A percentile compares a stretch with the other conserved stretches of the same genome.
phyloP scores from a whole-genome alignment of 345 rosid species.

The Diplotaxis tenuifolia region DNA sequence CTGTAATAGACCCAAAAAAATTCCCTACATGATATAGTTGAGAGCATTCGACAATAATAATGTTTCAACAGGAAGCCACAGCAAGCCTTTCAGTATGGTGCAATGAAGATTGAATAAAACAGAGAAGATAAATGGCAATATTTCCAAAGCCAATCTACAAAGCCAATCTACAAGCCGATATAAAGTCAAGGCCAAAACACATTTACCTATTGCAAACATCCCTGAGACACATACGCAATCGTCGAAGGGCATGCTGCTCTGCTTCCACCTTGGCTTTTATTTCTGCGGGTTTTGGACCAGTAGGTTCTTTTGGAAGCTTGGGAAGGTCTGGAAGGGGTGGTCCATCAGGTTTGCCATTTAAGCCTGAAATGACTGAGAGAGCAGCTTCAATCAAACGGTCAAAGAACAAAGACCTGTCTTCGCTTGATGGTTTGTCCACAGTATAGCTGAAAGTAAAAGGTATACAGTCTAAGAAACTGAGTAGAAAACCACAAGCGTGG shows the following conservation, averaged over 20 bases:
- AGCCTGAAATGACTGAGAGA: constrained; percentile 63
- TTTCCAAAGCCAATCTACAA: neutral
- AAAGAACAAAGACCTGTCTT: constrained; percentile 79
- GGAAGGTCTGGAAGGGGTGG: constrained; percentile 72
- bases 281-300: constrained; percentile 92
- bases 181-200: neutral
- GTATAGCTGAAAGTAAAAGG: constrained; percentile 63
- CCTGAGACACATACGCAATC: constrained; percentile 97
- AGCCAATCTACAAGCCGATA: no score
- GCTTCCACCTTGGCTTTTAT: constrained; percentile 93
- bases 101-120: neutral
- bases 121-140: no score
- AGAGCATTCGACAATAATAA: neutral
- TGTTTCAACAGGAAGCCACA: neutral
- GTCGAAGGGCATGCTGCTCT: constrained; percentile 97
- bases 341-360: constrained; percentile 45
- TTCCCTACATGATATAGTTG: neutral
- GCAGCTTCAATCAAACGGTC: constrained; percentile 85
- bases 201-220: constrained; percentile 94
- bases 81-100: neutral
- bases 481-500: constrained; percentile 14
- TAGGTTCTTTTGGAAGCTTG: constrained; percentile 69
- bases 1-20: neutral
- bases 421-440: constrained; percentile 70
- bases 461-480: constrained; percentile 15